Conservation (phyloP, 306 rosid genomes). For the Cucumis hystrix region DNA sequence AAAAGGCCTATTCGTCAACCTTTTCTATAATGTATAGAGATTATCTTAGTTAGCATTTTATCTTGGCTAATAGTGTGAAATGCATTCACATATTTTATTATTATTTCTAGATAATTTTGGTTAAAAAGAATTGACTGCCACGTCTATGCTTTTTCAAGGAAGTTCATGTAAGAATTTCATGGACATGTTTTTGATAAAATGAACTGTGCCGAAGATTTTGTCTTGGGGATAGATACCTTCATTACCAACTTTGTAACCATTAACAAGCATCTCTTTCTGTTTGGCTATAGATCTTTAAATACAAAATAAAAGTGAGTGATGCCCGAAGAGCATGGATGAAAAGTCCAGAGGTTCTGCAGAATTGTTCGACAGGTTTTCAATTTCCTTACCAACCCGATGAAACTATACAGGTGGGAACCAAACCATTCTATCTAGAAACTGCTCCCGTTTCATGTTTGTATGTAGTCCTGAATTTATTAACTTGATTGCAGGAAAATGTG, state of each 20-base stretch:
- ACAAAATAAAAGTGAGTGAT: constrained; percentile 54
- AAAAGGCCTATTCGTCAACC: not conserved
- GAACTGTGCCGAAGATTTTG: not conserved
- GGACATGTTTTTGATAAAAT: not conserved
- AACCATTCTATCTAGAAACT: not conserved
- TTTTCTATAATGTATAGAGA: not conserved
- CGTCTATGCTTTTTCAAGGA: not conserved
- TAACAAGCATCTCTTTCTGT: not conserved
- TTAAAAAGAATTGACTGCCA: not conserved
- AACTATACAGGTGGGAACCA: constrained; percentile 36
- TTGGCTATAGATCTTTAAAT: constrained; percentile 47
- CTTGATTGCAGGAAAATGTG: constrained; percentile 52
- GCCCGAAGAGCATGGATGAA: constrained; percentile 73
- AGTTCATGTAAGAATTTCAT: not conserved
- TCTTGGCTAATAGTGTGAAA: not conserved
- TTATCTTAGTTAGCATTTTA: not conserved
- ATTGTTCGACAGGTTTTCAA: constrained; percentile 76
- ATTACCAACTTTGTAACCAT: not conserved
- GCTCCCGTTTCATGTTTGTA: not conserved
- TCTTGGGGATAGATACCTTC: not conserved
- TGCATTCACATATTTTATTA: not conserved
- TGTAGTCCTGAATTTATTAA: not conserved
- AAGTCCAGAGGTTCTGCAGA: constrained; percentile 62
- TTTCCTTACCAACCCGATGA: constrained; percentile 41
- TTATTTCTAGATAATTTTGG: not conserved